Conservation (phyloP, 305 asterid genomes). For the Solanum hybrid region DNA sequence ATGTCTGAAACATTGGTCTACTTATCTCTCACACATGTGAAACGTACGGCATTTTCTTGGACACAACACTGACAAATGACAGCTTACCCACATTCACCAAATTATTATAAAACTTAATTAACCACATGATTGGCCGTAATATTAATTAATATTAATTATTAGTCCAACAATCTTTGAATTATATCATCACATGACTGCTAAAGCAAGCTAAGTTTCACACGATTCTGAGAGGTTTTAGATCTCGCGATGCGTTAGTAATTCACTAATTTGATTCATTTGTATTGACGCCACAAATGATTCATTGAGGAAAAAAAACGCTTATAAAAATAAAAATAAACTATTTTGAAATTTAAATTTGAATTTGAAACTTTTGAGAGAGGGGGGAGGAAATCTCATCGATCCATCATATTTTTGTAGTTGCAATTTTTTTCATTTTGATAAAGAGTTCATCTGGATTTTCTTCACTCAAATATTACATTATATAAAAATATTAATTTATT, state of each 20-base stretch:
- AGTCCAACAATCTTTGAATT: background rate
- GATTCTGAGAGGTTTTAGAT: background rate
- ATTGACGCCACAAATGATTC: background rate
- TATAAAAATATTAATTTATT: background rate
- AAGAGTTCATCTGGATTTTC: background rate
- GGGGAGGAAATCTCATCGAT: background rate
- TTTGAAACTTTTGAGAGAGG: background rate
- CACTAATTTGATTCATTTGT: background rate
- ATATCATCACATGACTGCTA: background rate
- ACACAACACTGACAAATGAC: background rate
- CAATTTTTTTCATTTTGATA: background rate
- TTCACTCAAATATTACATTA: background rate
- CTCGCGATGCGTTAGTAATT: background rate
- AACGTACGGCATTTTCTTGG: background rate
- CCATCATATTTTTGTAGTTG: background rate
- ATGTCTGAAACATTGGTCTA: background rate
- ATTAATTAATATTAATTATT: background rate
- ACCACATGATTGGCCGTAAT: background rate
- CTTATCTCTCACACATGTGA: slow-evolving; percentile 1
- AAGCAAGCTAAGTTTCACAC: background rate
- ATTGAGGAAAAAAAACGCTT: background rate
- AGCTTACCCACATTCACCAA: background rate
- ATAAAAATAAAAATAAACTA: too few relatives aligned
- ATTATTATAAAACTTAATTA: background rate
- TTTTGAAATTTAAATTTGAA: too few relatives aligned